A percentile compares a stretch with the other conserved stretches of the same genome.
phyloP scores from a whole-genome alignment of 1,284 basidiomycete genomes.

The Crocinoboletus sp. region DNA sequence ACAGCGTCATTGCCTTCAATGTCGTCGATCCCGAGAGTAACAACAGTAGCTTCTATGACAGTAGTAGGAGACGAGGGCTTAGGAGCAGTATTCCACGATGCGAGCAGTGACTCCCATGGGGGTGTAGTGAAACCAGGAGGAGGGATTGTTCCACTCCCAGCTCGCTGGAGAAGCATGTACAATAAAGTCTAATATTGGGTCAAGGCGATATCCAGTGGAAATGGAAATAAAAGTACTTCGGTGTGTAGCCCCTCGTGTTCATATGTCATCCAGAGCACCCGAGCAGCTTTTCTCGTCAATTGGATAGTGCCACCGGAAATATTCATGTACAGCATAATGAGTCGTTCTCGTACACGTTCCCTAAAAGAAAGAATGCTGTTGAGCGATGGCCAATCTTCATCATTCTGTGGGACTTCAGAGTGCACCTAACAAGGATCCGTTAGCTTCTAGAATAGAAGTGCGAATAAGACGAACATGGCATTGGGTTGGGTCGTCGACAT shows the following conservation, averaged over 20 bases:
- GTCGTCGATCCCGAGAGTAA: slow-evolving; percentile 85
- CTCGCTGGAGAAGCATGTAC: slow-evolving; percentile 89
- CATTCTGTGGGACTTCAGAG: slow-evolving; percentile 77
- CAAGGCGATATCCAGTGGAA: slow-evolving; percentile 4
- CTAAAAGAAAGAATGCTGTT: slow-evolving; percentile 76
- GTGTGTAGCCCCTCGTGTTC: slow-evolving; percentile 88
- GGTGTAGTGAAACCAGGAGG: slow-evolving; percentile 76
- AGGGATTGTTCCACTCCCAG: slow-evolving; percentile 71
- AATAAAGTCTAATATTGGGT: slow-evolving; percentile 63
- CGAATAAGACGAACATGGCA: slow-evolving; percentile 61
- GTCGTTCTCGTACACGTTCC: slow-evolving; percentile 64
- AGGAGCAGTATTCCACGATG: slow-evolving; percentile 57
- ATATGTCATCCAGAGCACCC: slow-evolving; percentile 84
- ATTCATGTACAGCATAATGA: slow-evolving; percentile 71
- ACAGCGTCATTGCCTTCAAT: slow-evolving; percentile 63
- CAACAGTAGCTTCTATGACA: slow-evolving; percentile 53
- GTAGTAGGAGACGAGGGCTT: slow-evolving; percentile 42
- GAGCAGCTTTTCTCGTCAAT: slow-evolving; percentile 65
- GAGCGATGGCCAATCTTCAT: slow-evolving; percentile 87
- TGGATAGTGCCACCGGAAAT: slow-evolving; percentile 53
- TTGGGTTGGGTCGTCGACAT: slow-evolving; percentile 82
- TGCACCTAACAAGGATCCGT: slow-evolving; percentile 54
- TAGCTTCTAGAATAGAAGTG: background rate
- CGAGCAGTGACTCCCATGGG: slow-evolving; percentile 67
- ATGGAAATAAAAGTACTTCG: slow-evolving; percentile 44